Evolutionary conservation across 2,329 filamentous ascomycete genomes (phyloP), one percentile per base, ranked within the genome.

Genomic region (Leptographium galeiforme): DNA sequence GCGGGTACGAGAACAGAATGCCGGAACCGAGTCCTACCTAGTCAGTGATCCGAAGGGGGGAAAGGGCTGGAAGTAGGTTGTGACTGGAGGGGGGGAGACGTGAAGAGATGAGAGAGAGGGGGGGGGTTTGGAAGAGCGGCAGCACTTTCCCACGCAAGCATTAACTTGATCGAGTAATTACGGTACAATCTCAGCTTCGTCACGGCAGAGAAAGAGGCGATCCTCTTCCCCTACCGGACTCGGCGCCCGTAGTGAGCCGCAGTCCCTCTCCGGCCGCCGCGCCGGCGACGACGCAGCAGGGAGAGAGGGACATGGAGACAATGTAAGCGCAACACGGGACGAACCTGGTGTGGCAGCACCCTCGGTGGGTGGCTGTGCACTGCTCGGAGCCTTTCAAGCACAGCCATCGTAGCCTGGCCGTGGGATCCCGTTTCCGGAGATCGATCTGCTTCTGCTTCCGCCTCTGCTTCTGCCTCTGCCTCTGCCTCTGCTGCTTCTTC

Each of bases 131-230:
- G 54, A 58, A 57, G 81, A 88, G 86, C 86, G 87, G 87, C 87
- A 90, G 85, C 87, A 91, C 87, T 78, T 90, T 91, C 86, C 84
- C 87, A 91, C 87, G 87, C 87, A 93, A 93, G 87, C 85, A 89
- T 91, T 93, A 91, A 87, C 87, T 93, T 93, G 87, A 87, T 93
- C 87, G 87, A 91, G 87, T 91, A 83, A 77, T 85, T 75, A 90
- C 87, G 87, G 87, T 93, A 81, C 85, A 83, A 84, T 91, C 87
- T 93, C 87, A 91, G 87, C 87, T 80, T 89, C 79, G 73, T 79
- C 64, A 70, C 66, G 63, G 59, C 54, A 54, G 34, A 13, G 25
- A 10, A 13, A 30, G n/a, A 40, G 34, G n/a, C 8, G 41, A 16
- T 8, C 40, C 32, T 18, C 41, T 44, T 43, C 48, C 38, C 66